A percentile compares a stretch with the other conserved stretches of the same genome.
These are phyloP conservation scores for Paramecium sexaurelia DNA, from an alignment of 73 alveolate species.

Conservation along the genomic window DNA sequence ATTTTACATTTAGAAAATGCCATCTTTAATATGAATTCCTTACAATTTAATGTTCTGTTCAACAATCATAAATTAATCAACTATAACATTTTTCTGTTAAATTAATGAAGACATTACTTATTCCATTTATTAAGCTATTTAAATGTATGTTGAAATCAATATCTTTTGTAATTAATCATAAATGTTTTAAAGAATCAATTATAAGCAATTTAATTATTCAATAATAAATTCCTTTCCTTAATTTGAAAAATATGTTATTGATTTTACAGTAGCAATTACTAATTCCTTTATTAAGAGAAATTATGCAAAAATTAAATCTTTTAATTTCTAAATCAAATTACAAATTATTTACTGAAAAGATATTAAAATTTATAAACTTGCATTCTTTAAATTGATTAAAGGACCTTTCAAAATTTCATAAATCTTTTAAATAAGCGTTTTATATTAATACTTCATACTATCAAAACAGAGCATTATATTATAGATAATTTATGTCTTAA, in stretches of 20 bases:
- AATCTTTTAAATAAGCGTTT: not conserved
- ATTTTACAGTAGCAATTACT: not conserved
- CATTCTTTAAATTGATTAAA: not conserved
- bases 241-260: not conserved
- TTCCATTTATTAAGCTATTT: not conserved
- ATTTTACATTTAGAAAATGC: not conserved
- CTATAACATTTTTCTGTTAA: not conserved
- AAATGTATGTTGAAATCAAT: not conserved
- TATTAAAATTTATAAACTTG: not conserved
- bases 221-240: not conserved
- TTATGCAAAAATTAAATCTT: not conserved
- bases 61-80: not conserved
- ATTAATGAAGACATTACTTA: not conserved
- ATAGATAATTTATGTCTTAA: not conserved
- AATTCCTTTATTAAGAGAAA: not conserved
- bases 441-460: no score
- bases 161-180: not conserved
- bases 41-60: not conserved
- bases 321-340: not conserved
- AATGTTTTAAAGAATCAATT: not conserved
- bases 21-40: not conserved
- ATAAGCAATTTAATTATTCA: not conserved
- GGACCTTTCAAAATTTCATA: not conserved
- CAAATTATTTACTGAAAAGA: not conserved
- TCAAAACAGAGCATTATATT: no score